A percentile compares a stretch with the other conserved stretches of the same genome.
phyloP scores from a whole-genome alignment of 257 asterid species.

The Catharanthus roseus region DNA sequence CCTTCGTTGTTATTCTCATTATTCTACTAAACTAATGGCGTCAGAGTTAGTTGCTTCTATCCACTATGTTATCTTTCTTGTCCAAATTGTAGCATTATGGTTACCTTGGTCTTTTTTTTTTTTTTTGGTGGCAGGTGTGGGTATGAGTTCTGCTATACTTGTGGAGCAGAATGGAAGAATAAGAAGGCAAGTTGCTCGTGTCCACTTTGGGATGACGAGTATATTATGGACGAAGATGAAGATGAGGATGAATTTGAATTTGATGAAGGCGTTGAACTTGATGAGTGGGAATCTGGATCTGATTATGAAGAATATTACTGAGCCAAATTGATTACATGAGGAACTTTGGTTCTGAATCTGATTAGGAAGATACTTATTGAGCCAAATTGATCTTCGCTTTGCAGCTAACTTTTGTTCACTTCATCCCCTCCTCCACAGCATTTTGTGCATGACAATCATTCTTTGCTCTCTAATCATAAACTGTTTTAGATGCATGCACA shows the following conservation, averaged over 20 bases:
- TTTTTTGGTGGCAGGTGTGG: constrained; percentile 64
- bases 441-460: too few species aligned
- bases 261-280: not conserved
- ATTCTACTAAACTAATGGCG: not conserved
- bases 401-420: too few species aligned
- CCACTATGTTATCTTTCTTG: not conserved
- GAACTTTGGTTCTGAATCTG: too few species aligned
- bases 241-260: not conserved
- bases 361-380: not conserved
- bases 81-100: not conserved
- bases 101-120: not conserved
- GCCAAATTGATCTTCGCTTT: not conserved
- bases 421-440: too few species aligned
- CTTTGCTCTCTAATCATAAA: not conserved
- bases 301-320: not conserved
- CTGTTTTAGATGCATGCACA: not conserved
- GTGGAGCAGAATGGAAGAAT: constrained; percentile 77
- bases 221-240: constrained; percentile 23
- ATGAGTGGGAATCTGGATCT: not conserved
- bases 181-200: constrained; percentile 59
- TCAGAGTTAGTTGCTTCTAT: not conserved
- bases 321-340: not conserved
- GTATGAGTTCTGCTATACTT: constrained; percentile 65
- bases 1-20: not conserved
- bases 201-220: constrained; percentile 58